Percentiles rank a stretch among this genome's conserved stretches.
Evolutionary conservation across 805 yeast species (phyloP).

Genomic region (Ogataea philodendri): DNA sequence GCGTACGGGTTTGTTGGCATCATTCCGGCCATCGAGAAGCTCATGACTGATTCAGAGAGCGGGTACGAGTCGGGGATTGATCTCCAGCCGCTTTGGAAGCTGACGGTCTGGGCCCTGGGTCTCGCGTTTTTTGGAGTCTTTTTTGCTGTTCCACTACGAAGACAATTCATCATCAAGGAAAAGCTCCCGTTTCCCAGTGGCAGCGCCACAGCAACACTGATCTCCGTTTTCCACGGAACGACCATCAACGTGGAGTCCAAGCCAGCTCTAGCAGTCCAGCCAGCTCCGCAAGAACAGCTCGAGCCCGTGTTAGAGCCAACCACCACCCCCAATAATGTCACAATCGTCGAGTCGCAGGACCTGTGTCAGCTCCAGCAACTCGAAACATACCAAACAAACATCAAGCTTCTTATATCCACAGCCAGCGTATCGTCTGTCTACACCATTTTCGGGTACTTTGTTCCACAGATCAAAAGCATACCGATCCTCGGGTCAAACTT

Average conservation of each 20-base stretch:
- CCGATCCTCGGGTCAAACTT: constrained; percentile 74
- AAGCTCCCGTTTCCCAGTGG: constrained; percentile 94
- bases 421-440: constrained; percentile 69
- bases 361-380: constrained; percentile 28
- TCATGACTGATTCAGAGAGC: constrained; percentile 73
- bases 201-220: constrained; percentile 90
- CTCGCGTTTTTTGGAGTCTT: constrained; percentile 93
- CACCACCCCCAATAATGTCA: constrained; percentile 23
- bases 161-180: constrained; percentile 83
- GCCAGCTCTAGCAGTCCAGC: background rate
- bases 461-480: constrained; percentile 63
- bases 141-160: constrained; percentile 85
- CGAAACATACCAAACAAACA: constrained; percentile 51
- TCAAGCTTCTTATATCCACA: constrained; percentile 56
- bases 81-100: constrained; percentile 43
- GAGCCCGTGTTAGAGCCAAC: constrained; percentile 1
- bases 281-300: constrained; percentile 1
- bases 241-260: constrained; percentile 40
- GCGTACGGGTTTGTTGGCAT: constrained; percentile 96
- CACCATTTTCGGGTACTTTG: constrained; percentile 67
- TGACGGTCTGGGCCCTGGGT: constrained; percentile 81
- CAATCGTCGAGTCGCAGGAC: constrained; percentile 36
- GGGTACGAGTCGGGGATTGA: constrained; percentile 48
- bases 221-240: constrained; percentile 80
- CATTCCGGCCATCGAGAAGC: constrained; percentile 91